A percentile compares a stretch with the other conserved stretches of the same genome.
Conservation (phyloP, 495 filamentous ascomycete species). For the Recurvomyces mirabilis region DNA sequence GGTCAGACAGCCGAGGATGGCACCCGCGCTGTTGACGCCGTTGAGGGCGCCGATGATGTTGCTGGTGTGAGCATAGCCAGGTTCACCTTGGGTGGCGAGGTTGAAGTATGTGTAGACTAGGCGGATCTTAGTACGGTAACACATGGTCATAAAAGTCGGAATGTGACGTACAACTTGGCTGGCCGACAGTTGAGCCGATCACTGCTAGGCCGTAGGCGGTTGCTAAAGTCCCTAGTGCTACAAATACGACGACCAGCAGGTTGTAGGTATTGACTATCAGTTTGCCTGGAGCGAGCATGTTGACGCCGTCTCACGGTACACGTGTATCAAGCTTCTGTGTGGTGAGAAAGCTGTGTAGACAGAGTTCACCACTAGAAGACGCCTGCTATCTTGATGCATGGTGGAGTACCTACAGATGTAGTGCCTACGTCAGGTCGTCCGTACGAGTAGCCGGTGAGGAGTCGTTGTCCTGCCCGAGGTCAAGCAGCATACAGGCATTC, state of each 20-base stretch:
- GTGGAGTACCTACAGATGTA: too few species aligned
- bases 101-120: slow-evolving; percentile 23
- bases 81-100: slow-evolving; percentile 19
- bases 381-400: too few species aligned
- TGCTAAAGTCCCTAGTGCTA: slow-evolving; percentile 25
- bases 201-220: slow-evolving; percentile 41
- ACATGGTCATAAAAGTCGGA: too few species aligned
- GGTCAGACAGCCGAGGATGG: slow-evolving; percentile 32
- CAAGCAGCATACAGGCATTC: too few species aligned
- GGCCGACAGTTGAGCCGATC: slow-evolving; percentile 43
- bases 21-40: slow-evolving; percentile 18
- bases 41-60: slow-evolving; percentile 18
- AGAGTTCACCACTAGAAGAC: background rate
- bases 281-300: background rate
- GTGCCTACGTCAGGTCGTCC: too few species aligned
- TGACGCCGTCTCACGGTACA: background rate
- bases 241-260: slow-evolving; percentile 26
- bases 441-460: too few species aligned
- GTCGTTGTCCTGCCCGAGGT: too few species aligned
- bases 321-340: background rate
- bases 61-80: slow-evolving; percentile 18
- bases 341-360: background rate
- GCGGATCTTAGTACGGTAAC: too few species aligned
- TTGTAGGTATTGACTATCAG: slow-evolving; percentile 26
- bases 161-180: slow-evolving; percentile 32